Base-by-base conservation (phyloP, 805 yeast species). In the Candida bentonensis region DNA sequence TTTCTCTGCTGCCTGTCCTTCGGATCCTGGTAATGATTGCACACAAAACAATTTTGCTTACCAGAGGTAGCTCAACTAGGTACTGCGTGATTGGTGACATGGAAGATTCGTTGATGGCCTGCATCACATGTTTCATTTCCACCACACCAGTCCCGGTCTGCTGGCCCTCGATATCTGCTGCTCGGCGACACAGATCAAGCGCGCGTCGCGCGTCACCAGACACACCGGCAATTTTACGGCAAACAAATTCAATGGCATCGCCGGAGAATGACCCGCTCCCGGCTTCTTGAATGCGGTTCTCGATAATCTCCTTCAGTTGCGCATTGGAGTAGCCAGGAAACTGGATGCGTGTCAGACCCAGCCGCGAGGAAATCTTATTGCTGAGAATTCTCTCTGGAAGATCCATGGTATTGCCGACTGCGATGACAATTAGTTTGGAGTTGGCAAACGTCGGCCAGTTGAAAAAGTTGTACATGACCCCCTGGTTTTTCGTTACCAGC, bases 171-270 rank as follows among this genome's bases (percentile, higher is more conserved):
- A 46, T 46, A 26, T 41, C 49, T 4, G 88, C 81, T 0, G 96
- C 96, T 46, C 96, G 67, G 30, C 88, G 72, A 56, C 96, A 82
- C 21, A 92, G 82, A 46, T 82, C 82, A 45, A 92, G 66, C 0
- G 95, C 96, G 47, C 97, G 68, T 55, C 99, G 70, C 1, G 96
- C 98, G 67, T 92, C 99, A 47, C 99, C 98, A 58, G 94, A 83
- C 2, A 92, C 96, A 63, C 92, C 78, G 3, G 97, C 95, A 39
- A 92, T 94, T 60, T 87, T 88, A 62, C 96, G 73, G 1, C 96
- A 77, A 0, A 96, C 96, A 66, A 82, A 87, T 47, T 82, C 89
- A 50, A 88, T 75, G 0, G 98, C 96, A 40, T 61, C 63, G 17
- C 67, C 69, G 22, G 63, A 68, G 36, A 30, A 30, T 30, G 13